Evolutionary conservation across 169 alveolate genomes (phyloP), one percentile per base, ranked within the genome.

Genomic region (Plasmodium billcollinsi): DNA sequence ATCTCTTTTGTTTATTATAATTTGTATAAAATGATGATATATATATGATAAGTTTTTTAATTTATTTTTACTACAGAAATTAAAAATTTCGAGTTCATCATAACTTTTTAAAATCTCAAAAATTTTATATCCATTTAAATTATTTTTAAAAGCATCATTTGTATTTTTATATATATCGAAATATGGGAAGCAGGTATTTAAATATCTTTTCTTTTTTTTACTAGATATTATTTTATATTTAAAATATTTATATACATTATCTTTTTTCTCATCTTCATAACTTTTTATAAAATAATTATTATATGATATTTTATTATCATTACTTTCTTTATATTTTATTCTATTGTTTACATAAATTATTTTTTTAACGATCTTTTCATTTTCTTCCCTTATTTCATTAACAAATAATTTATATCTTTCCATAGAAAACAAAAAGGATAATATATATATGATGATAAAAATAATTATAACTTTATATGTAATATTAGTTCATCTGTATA

Each of bases 401-500:
- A 61, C 7, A 56, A 75, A 75, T 14, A 69, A 52, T 52, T 63
- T 75, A 20, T 75, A 75, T 20, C 52, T 63, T 24, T 75, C 88
- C 88, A 75, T 75, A 0, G 8, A 20, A 24, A 11, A 11, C n/a
- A 24, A 20, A 9, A 1, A 29, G 39, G 39, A 29, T 50, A 1
- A 50, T 50, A 50, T 50, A 50, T 50, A n/a, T 50, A 5, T 50
- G 98, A 97, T 73, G 97, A 95, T 11, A 96, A 94, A 75, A 94
- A 95, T 52, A 96, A 1, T 29, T 29, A 29, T 29, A 29, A 29
- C 39, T 1, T 29, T 29, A 29, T 1, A 29, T 1, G 39, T 29
- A 29, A 2, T 29, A 29, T 29, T 29, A 1, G 6, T 29, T 29
- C 39, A 29, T 29, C 39, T 29, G 39, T 5, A 29, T 29, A 29